Evolutionary conservation across 768 basidiomycete species (phyloP).

Genomic region (Boletellus ananiceps): DNA sequence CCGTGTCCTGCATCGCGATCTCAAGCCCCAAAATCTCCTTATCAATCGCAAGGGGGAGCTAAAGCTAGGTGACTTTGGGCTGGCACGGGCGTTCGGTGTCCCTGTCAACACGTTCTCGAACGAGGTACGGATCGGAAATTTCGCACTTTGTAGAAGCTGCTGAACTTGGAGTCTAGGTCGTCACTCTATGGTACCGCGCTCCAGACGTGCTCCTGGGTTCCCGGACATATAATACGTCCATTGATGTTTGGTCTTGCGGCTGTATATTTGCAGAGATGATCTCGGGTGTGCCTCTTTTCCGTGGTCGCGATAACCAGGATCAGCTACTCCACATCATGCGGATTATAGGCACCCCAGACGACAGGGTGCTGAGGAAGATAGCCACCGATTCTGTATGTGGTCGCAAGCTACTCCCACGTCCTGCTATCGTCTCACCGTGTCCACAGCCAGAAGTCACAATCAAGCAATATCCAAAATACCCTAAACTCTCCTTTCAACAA

Average conservation of each 20-base stretch:
- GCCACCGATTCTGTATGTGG: conserved; percentile 75
- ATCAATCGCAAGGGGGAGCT: conserved; percentile 97
- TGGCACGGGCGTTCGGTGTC: conserved; percentile 96
- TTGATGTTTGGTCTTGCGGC: conserved; percentile 98
- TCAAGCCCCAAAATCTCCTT: conserved; percentile 97
- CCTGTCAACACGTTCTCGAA: conserved; percentile 99
- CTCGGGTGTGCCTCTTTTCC: conserved; percentile 91
- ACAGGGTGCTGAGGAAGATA: conserved; percentile 84
- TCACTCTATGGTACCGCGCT: conserved; percentile 97
- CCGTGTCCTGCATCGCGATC: conserved; percentile 93
- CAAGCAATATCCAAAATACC: conserved; percentile 84
- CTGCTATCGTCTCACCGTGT: conserved; percentile 7
- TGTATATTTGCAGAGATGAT: conserved; percentile 99
- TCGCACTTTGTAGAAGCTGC: neutral
- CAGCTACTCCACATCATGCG: conserved; percentile 98
- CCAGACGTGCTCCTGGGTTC: conserved; percentile 97
- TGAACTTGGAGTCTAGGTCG: conserved; percentile 58
- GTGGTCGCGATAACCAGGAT: conserved; percentile 95
- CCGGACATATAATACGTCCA: conserved; percentile 95
- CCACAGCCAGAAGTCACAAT: conserved; percentile 73
- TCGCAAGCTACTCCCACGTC: neutral
- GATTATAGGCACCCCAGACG: conserved; percentile 92
- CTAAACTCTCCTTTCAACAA: conserved; percentile 76
- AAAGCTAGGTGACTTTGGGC: conserved; percentile 95
- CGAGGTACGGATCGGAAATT: conserved; percentile 48